Evolutionary conservation across 83 land plant genomes (phyloP).

Genomic region (Isoetes engelmannii): DNA sequence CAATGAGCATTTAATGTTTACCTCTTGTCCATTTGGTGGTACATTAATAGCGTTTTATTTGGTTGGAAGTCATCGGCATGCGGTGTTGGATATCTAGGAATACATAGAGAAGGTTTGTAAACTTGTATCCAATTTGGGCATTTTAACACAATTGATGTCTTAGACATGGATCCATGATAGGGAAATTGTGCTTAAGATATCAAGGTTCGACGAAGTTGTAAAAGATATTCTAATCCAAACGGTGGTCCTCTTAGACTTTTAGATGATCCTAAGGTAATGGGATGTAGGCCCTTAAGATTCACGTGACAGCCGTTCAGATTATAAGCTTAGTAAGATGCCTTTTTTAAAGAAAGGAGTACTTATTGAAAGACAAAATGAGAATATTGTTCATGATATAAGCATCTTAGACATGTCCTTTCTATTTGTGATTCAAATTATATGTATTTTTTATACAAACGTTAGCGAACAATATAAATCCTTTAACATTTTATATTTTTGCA

Average conservation of each 20-base stretch:
- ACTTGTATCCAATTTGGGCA: background rate
- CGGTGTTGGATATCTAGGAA: slow-evolving; percentile 61
- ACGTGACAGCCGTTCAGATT: background rate
- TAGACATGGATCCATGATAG: slow-evolving; percentile 46
- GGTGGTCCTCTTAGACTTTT: slow-evolving; percentile 63
- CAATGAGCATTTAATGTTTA: no score
- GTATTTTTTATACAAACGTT: no score
- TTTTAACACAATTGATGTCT: background rate
- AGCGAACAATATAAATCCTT: no score
- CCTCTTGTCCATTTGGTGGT: no score
- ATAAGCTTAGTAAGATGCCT: slow-evolving; percentile 1
- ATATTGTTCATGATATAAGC: slow-evolving; percentile 52
- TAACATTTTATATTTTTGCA: no score
- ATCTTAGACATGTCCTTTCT: slow-evolving; percentile 54
- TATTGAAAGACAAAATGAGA: slow-evolving; percentile 70
- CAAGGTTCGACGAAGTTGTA: slow-evolving; percentile 82
- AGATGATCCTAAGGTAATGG: slow-evolving; percentile 81
- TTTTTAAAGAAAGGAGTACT: slow-evolving; percentile 66
- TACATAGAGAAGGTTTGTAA: slow-evolving; percentile 54
- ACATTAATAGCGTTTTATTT: no score
- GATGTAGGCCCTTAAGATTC: slow-evolving; percentile 11
- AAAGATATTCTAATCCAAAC: slow-evolving; percentile 62
- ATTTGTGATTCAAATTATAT: no score
- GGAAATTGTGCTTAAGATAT: slow-evolving; percentile 59
- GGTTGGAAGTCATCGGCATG: no score